A percentile compares a stretch with the other conserved stretches of the same genome.
Evolutionary conservation across 225 moss, liverwort and hornwort genomes (phyloP).

Genomic region (Sphagnum contortum): DNA sequence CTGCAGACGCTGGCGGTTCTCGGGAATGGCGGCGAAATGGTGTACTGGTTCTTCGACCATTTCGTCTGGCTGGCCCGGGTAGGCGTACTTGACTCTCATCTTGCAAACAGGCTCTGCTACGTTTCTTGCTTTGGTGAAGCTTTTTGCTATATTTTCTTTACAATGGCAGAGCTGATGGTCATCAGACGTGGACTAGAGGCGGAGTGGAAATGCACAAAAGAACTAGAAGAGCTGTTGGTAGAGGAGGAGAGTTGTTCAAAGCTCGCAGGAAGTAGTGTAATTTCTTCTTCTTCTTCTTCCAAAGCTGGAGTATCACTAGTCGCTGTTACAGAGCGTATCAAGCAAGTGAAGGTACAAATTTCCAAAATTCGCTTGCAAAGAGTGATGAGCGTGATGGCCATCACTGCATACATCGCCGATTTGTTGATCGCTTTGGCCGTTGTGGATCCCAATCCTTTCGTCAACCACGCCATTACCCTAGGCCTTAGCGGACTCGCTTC

Average conservation of each 20-base stretch:
- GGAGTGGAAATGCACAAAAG: conserved; percentile 15
- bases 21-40: conserved; percentile 36
- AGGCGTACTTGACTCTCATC: conserved; percentile 25
- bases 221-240: conserved; percentile 15
- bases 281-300: too few relatives aligned
- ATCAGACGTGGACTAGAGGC: conserved; percentile 25
- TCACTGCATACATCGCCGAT: conserved; percentile 56
- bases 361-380: conserved; percentile 41
- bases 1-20: conserved; percentile 30
- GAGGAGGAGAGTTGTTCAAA: background rate
- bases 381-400: conserved; percentile 40
- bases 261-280: too few relatives aligned
- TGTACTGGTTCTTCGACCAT: conserved; percentile 46
- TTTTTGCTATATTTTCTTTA: background rate
- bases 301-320: conserved; percentile 24
- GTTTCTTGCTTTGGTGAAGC: conserved; percentile 6
- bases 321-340: conserved; percentile 31
- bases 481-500: conserved; percentile 40
- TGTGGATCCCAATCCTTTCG: conserved; percentile 45
- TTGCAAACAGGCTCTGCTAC: conserved; percentile 16
- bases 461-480: conserved; percentile 34
- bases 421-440: conserved; percentile 55
- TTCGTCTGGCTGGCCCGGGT: conserved; percentile 34
- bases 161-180: conserved; percentile 2
- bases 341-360: conserved; percentile 24